Percentiles rank a stretch among this genome's conserved stretches.
Evolutionary conservation across 768 basidiomycete species (phyloP).

Genomic region (Chiua virens): DNA sequence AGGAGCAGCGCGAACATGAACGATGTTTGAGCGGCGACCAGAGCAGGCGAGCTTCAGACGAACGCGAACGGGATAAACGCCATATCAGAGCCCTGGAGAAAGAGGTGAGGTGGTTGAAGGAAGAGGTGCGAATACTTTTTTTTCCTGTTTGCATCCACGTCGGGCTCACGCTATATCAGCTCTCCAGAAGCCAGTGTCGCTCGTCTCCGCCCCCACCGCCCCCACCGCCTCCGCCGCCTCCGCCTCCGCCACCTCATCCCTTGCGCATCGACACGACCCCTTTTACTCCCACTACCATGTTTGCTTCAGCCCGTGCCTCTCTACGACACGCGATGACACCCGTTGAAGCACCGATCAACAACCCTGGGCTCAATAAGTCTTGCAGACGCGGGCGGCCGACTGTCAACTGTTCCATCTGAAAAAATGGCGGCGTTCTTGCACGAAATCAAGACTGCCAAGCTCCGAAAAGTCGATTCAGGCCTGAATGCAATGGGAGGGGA

Average conservation of each 20-base stretch:
- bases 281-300: conserved; percentile 38
- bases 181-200: conserved; percentile 40
- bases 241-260: conserved; percentile 34
- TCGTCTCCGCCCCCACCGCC: conserved; percentile 32
- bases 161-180: conserved; percentile 33
- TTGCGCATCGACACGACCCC: conserved; percentile 33
- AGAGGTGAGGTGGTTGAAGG: conserved; percentile 58
- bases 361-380: conserved; percentile 31
- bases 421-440: conserved; percentile 82
- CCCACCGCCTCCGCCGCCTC: conserved; percentile 42
- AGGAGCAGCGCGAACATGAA: conserved; percentile 50
- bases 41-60: conserved; percentile 30
- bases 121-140: conserved; percentile 43
- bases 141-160: neutral
- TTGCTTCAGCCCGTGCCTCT: conserved; percentile 62
- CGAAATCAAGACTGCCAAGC: conserved; percentile 74
- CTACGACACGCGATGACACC: conserved; percentile 55
- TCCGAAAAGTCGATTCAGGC: conserved; percentile 54
- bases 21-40: conserved; percentile 40
- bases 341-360: conserved; percentile 68
- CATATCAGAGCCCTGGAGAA: conserved; percentile 63
- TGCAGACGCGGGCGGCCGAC: conserved; percentile 60
- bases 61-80: conserved; percentile 57
- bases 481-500: conserved; percentile 15
- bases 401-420: conserved; percentile 70